Evolutionary conservation across 306 rosid genomes (phyloP).

Genomic region (Cicer chorassanicum): DNA sequence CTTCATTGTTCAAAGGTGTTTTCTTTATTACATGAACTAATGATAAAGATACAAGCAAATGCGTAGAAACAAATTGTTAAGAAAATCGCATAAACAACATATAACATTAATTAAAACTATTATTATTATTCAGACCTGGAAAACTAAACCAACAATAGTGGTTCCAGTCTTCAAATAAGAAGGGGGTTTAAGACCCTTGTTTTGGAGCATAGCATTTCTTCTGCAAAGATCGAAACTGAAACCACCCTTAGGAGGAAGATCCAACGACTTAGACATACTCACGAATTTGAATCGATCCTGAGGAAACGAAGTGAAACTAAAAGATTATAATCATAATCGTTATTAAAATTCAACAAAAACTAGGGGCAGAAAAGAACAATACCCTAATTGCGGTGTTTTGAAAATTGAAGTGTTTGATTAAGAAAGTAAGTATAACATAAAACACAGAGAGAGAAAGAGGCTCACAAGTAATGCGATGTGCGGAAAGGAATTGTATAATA

Average conservation of each 20-base stretch:
- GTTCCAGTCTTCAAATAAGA: conserved; percentile 88
- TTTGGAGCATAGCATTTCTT: conserved; percentile 81
- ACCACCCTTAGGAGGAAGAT: conserved; percentile 86
- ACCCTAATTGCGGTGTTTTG: not conserved
- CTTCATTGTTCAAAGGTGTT: no score
- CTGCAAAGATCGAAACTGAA: conserved; percentile 91
- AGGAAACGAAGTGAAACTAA: not conserved
- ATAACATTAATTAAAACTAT: not conserved
- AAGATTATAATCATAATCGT: not conserved
- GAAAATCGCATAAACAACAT: not conserved
- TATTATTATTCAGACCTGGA: conserved; percentile 51
- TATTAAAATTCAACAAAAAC: not conserved
- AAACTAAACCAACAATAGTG: conserved; percentile 86
- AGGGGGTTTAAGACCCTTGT: conserved; percentile 66
- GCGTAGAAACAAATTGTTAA: not conserved
- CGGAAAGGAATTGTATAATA: no score
- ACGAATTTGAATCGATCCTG: conserved; percentile 45
- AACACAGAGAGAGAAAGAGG: no score
- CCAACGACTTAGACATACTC: conserved; percentile 63
- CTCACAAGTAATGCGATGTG: no score
- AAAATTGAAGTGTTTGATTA: no score
- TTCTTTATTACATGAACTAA: not conserved
- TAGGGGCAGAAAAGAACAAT: not conserved
- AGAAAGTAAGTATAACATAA: no score
- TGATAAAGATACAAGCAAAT: not conserved